Percentiles rank a stretch among this genome's conserved stretches.
Evolutionary conservation across 768 basidiomycete genomes (phyloP).

Genomic region (button mushroom (Agaricus bisporus)): DNA sequence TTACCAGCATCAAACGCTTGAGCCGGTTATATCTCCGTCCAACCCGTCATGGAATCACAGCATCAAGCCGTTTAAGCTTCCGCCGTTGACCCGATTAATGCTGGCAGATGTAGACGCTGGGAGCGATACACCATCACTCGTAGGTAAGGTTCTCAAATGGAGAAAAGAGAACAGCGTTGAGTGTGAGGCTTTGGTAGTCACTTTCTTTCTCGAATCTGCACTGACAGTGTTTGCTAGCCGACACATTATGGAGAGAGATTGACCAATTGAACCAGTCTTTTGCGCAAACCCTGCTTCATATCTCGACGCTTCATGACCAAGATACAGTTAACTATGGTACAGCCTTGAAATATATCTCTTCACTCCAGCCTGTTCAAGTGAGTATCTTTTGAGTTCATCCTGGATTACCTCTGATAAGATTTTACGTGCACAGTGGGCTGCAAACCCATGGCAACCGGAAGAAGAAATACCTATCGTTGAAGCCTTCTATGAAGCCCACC

Average conservation of each 20-base stretch:
- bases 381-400: conserved; percentile 5
- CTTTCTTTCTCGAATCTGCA: not conserved
- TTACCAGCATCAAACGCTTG: conserved; percentile 26
- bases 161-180: conserved; percentile 54
- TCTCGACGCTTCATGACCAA: conserved; percentile 42
- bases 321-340: conserved; percentile 47
- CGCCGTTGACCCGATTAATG: conserved; percentile 77
- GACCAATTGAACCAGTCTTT: conserved; percentile 58
- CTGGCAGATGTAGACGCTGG: conserved; percentile 96
- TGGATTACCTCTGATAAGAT: not conserved
- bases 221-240: conserved; percentile 32
- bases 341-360: conserved; percentile 57
- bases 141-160: conserved; percentile 90
- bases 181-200: conserved; percentile 30
- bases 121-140: conserved; percentile 91
- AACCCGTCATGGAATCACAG: conserved; percentile 72
- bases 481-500: conserved; percentile 53
- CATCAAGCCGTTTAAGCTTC: conserved; percentile 70
- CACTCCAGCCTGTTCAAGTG: conserved; percentile 53
- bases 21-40: conserved; percentile 51
- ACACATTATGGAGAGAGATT: conserved; percentile 59
- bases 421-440: conserved; percentile 42
- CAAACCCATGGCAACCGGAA: conserved; percentile 45
- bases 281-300: conserved; percentile 41
- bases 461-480: conserved; percentile 40